Evolutionary conservation across 2,329 filamentous ascomycete genomes (phyloP).

Genomic region (Colletotrichum karsti): DNA sequence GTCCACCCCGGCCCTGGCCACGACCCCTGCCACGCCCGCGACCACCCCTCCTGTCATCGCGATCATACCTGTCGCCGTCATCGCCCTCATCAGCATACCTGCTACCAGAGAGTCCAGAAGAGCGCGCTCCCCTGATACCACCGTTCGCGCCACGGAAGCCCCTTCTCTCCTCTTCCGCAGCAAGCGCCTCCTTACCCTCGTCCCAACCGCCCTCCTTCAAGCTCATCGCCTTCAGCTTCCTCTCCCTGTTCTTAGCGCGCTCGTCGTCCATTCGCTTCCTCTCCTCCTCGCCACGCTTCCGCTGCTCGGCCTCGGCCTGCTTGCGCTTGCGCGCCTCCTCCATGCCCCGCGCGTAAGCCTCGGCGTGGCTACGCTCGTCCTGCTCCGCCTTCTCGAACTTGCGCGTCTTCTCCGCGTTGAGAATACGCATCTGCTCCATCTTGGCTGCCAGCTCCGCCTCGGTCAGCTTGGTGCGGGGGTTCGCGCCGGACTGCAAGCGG

Average conservation of each 20-base stretch:
- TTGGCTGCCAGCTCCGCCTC: slow-evolving; percentile 66
- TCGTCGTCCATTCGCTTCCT: slow-evolving; percentile 64
- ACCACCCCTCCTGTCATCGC: slow-evolving; percentile 31
- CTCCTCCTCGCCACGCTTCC: slow-evolving; percentile 61
- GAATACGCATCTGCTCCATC: slow-evolving; percentile 68
- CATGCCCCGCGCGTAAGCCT: slow-evolving; percentile 62
- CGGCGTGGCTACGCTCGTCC: slow-evolving; percentile 64
- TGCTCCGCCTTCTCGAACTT: slow-evolving; percentile 67
- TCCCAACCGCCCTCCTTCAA: slow-evolving; percentile 66
- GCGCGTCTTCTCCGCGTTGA: slow-evolving; percentile 65
- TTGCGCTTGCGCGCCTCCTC: slow-evolving; percentile 62
- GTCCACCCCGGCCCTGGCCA: slow-evolving; percentile 35
- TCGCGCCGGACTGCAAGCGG: slow-evolving; percentile 63
- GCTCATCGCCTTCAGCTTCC: slow-evolving; percentile 68
- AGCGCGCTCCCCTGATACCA: slow-evolving; percentile 47
- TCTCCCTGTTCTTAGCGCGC: slow-evolving; percentile 66
- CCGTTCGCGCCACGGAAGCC: slow-evolving; percentile 54
- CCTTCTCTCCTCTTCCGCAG: slow-evolving; percentile 49
- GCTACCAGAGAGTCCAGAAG: slow-evolving; percentile 49
- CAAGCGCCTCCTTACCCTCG: slow-evolving; percentile 59
- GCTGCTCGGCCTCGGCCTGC: slow-evolving; percentile 60
- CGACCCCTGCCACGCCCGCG: slow-evolving; percentile 30
- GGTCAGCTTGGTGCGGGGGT: slow-evolving; percentile 68
- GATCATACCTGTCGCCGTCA: slow-evolving; percentile 28
- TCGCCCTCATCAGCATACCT: slow-evolving; percentile 47